Conservation (phyloP, 2,329 filamentous ascomycete species). For the Purpureocillium takamizusanense region DNA sequence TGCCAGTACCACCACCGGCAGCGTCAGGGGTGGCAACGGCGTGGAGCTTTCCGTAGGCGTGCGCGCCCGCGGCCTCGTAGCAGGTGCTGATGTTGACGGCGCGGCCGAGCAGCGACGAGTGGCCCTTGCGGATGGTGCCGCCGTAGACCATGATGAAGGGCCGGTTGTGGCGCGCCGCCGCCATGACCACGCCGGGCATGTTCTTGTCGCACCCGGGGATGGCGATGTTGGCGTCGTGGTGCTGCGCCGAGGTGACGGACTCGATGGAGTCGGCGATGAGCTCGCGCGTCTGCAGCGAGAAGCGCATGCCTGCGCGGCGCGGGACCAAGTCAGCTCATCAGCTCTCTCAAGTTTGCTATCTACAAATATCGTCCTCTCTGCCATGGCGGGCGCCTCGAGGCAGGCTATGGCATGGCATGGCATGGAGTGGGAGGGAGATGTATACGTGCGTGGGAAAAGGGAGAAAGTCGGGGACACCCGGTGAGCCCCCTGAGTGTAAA, state of each 20-base stretch:
- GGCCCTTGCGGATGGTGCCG: slow-evolving; percentile 82
- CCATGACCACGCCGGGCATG: slow-evolving; percentile 91
- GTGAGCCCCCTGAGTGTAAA: no score
- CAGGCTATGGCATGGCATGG: no score
- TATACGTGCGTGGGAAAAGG: background rate
- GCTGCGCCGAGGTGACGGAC: slow-evolving; percentile 83
- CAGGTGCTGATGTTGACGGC: slow-evolving; percentile 83
- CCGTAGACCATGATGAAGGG: slow-evolving; percentile 95
- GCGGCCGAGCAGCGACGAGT: slow-evolving; percentile 65
- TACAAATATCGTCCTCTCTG: no score
- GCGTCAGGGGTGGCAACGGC: slow-evolving; percentile 54
- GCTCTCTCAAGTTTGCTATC: no score
- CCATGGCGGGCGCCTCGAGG: no score
- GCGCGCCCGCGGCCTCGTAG: slow-evolving; percentile 80
- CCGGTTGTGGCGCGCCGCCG: slow-evolving; percentile 81
- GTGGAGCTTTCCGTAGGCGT: slow-evolving; percentile 67
- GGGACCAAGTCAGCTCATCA: no score
- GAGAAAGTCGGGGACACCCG: no score
- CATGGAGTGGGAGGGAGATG: no score
- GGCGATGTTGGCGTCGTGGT: slow-evolving; percentile 86
- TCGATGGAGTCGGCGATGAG: slow-evolving; percentile 93
- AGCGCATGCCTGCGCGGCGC: slow-evolving; percentile 84
- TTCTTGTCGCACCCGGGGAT: slow-evolving; percentile 97
- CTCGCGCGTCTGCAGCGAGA: slow-evolving; percentile 82
- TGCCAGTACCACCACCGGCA: no score